Conservation (phyloP, 2,329 filamentous ascomycete genomes). For the Aphanoascus verrucosus region DNA sequence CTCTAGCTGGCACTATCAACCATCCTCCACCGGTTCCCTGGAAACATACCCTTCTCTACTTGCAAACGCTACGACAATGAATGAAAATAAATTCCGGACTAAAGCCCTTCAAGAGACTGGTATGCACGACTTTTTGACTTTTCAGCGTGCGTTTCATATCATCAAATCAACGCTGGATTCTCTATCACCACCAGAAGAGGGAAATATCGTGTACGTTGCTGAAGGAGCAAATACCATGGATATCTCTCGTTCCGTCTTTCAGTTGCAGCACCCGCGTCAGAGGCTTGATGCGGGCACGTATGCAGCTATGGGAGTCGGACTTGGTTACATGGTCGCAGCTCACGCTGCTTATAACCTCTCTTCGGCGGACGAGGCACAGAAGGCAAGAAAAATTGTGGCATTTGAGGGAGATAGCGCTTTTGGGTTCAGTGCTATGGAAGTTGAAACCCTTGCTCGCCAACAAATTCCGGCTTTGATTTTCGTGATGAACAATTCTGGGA, state of each 20-base stretch:
- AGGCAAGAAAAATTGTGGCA: slow-evolving; percentile 44
- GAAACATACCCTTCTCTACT: slow-evolving; percentile 25
- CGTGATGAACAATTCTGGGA: slow-evolving; percentile 47
- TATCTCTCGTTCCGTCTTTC: slow-evolving; percentile 46
- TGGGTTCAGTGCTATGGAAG: slow-evolving; percentile 46
- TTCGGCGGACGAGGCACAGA: slow-evolving; percentile 18
- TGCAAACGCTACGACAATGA: slow-evolving; percentile 32
- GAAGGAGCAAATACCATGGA: slow-evolving; percentile 54
- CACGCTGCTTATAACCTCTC: slow-evolving; percentile 45
- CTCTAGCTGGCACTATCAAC: slow-evolving; percentile 37
- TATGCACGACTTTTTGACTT: slow-evolving; percentile 36
- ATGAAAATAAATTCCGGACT: slow-evolving; percentile 37
- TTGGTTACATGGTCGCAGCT: slow-evolving; percentile 48
- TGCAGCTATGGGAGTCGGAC: slow-evolving; percentile 50
- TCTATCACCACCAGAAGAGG: slow-evolving; percentile 37
- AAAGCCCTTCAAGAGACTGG: slow-evolving; percentile 32
- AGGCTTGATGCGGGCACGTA: slow-evolving; percentile 49
- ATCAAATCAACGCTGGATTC: slow-evolving; percentile 42
- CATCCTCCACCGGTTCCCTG: slow-evolving; percentile 26
- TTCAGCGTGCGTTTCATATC: slow-evolving; percentile 42
- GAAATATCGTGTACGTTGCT: slow-evolving; percentile 45
- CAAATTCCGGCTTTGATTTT: slow-evolving; percentile 46
- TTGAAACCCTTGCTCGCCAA: slow-evolving; percentile 48
- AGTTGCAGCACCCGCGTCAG: slow-evolving; percentile 44
- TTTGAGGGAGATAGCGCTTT: slow-evolving; percentile 48